Evolutionary conservation across 1,284 basidiomycete genomes (phyloP), one percentile per base, ranked within the genome.

Genomic region (Ceratorhiza oryzae-sativae): DNA sequence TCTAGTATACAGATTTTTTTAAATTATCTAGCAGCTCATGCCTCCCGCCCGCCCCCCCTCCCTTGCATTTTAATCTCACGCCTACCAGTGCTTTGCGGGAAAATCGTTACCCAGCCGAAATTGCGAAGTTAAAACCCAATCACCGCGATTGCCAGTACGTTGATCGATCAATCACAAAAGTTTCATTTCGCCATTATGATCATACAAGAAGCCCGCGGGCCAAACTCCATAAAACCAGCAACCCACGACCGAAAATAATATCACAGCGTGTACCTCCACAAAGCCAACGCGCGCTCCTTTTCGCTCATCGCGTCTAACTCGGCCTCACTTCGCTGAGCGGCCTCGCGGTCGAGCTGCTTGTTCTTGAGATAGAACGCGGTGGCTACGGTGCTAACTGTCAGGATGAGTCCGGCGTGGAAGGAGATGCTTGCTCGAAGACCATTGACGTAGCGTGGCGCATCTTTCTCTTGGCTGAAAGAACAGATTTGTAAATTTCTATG

Each of bases 401-500:
- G n/a, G 51, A 68, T 68, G 3, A 68, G 32, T 12, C 63, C 63
- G 23, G 63, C 49, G 63, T 73, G 73, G 41, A 62, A 71, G 15
- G 32, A 34, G 34, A 73, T 63, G 9, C 60, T 71, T 3, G 73
- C 71, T 20, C 68, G 49, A 48, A 72, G 42, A 10, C 73, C 73
- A 20, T 62, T 71, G 53, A 63, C 34, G 45, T 73, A 73, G 20
- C 42, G 53, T 5, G 73, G 73, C 0, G 61, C 36, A 27, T 73
- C 73, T 36, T 72, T 55, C 30, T 68, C 51, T 68, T 68, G 63
- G 51, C 63, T 68, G n/a, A 41, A 25, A 15, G 25, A 13, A 23
- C 8, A 25, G 13, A 55, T 12, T n/a, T 13, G 41, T 67, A 20
- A 67, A 34, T 58, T 18, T 36, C n/a, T 36, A 6, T 20, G 15